Evolutionary conservation across 1,284 basidiomycete species (phyloP).

Genomic region (Hymenochaete sp.): DNA sequence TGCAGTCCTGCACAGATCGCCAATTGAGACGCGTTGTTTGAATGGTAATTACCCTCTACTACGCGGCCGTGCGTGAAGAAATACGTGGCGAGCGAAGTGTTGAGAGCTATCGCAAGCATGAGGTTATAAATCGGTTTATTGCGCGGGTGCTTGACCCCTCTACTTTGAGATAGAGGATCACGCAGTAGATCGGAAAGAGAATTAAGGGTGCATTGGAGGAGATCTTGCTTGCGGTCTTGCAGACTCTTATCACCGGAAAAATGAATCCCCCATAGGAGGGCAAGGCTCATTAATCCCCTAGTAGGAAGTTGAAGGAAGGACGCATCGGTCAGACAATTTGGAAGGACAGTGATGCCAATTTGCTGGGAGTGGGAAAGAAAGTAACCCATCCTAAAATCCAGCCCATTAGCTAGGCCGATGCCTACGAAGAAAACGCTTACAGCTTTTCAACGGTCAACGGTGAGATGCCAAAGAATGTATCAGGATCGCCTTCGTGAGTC

Average conservation of each 20-base stretch:
- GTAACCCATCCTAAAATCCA: slow-evolving; percentile 3
- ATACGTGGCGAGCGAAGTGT: slow-evolving; percentile 14
- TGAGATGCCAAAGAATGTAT: no score
- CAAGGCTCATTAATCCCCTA: background rate
- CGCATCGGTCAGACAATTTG: no score
- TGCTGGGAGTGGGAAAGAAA: slow-evolving; percentile 15
- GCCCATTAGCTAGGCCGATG: background rate
- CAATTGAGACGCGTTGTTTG: slow-evolving; percentile 13
- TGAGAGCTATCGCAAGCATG: slow-evolving; percentile 4
- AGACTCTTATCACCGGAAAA: slow-evolving; percentile 7
- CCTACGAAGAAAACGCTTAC: background rate
- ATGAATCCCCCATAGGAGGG: slow-evolving; percentile 14
- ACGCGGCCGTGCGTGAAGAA: slow-evolving; percentile 14
- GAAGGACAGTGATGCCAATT: slow-evolving; percentile 7
- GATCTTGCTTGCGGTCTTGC: background rate
- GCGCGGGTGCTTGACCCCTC: background rate
- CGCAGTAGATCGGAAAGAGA: slow-evolving; percentile 9
- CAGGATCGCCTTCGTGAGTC: no score
- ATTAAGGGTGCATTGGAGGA: slow-evolving; percentile 8
- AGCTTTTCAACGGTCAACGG: slow-evolving; percentile 5
- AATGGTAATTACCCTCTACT: slow-evolving; percentile 15
- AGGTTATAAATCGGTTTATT: slow-evolving; percentile 5
- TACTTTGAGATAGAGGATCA: background rate
- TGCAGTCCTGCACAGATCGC: slow-evolving; percentile 13
- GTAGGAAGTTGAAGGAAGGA: background rate